A percentile compares a stretch with the other conserved stretches of the same genome.
phyloP scores from a whole-genome alignment of 495 filamentous ascomycete genomes.

The Penicillium canescens region DNA sequence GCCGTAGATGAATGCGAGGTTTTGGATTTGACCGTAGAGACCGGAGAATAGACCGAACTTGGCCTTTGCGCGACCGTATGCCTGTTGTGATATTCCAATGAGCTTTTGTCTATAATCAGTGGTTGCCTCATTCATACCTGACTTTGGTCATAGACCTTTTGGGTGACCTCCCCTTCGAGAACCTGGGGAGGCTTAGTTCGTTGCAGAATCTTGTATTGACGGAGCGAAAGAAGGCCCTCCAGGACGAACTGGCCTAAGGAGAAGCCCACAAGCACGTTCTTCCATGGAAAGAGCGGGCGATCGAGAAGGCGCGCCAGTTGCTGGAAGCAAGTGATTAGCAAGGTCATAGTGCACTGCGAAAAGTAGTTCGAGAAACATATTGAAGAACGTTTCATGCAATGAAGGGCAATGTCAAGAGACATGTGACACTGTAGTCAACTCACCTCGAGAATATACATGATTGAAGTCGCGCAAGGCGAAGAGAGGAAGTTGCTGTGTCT shows the following conservation, averaged over 20 bases:
- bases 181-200: conserved; percentile 79
- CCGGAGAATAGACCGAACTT: conserved; percentile 78
- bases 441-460: conserved; percentile 49
- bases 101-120: conserved; percentile 4
- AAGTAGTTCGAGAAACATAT: too few relatives aligned
- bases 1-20: conserved; percentile 82
- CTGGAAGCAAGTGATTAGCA: conserved; percentile 44
- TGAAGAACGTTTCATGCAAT: not conserved
- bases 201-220: conserved; percentile 84
- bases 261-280: conserved; percentile 91
- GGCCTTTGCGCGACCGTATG: conserved; percentile 92
- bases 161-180: conserved; percentile 79
- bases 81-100: conserved; percentile 42
- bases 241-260: conserved; percentile 84
- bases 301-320: conserved; percentile 85
- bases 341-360: not conserved
- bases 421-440: conserved; percentile 11
- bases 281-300: conserved; percentile 94
- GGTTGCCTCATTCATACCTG: conserved; percentile 54
- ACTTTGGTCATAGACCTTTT: conserved; percentile 91
- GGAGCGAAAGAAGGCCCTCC: conserved; percentile 78
- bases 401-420: not conserved
- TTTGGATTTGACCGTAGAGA: conserved; percentile 83
- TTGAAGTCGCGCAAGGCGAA: conserved; percentile 23
- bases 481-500: conserved; percentile 6